Evolutionary conservation across 148 eudicot genomes (phyloP).

Genomic region (Camellia granthamiana): DNA sequence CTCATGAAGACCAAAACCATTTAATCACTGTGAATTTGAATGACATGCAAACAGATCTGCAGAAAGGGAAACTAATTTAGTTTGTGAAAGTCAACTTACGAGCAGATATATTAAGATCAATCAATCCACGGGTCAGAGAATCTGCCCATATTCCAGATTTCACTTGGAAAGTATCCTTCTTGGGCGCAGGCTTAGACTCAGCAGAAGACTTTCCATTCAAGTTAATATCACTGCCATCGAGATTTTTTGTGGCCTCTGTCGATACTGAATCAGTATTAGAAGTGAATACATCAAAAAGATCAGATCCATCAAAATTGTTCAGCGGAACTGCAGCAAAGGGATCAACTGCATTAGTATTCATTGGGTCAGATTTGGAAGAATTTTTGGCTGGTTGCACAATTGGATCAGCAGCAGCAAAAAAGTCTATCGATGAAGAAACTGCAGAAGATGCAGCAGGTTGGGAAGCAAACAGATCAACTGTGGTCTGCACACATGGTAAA

Average conservation of each 20-base stretch:
- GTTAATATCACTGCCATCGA: conserved; percentile 25
- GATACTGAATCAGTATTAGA: conserved; percentile 49
- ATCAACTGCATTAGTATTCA: conserved; percentile 44
- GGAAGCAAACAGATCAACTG: conserved; percentile 71
- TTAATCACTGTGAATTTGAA: neutral
- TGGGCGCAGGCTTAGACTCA: conserved; percentile 48
- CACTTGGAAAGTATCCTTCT: conserved; percentile 67
- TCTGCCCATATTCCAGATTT: conserved; percentile 99
- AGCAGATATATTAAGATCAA: conserved; percentile 96
- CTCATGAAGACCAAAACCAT: neutral
- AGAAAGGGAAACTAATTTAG: neutral
- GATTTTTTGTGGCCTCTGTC: conserved; percentile 30
- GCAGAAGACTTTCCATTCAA: conserved; percentile 35
- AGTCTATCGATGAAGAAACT: conserved; percentile 57
- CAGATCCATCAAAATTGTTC: conserved; percentile 69
- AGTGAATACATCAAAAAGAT: conserved; percentile 60
- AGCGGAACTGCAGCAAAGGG: conserved; percentile 82
- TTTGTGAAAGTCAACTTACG: conserved; percentile 50
- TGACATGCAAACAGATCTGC: neutral
- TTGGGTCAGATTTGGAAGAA: conserved; percentile 36
- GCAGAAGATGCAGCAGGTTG: conserved; percentile 49
- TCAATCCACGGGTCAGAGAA: conserved; percentile 91
- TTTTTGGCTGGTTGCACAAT: conserved; percentile 42
- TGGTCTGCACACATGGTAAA: conserved; percentile 42
- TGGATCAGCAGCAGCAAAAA: conserved; percentile 66